Evolutionary conservation across 148 eudicot genomes (phyloP), one percentile per base, ranked within the genome.

Genomic region (Hydrangea macrophylla): DNA sequence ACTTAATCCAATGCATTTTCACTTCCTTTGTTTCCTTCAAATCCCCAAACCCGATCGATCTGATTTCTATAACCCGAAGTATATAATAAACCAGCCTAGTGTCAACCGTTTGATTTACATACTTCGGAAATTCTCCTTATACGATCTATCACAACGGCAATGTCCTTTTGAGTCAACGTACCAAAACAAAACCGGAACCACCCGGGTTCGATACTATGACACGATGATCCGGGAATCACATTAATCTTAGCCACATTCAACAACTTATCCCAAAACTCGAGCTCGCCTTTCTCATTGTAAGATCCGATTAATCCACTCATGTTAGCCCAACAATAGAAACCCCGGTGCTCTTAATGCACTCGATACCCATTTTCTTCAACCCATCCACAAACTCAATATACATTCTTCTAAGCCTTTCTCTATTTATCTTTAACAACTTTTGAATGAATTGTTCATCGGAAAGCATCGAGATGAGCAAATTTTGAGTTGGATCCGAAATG

Each of bases 201-300:
- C 40, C 98, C 98, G 4, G 98, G 96, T 77, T 93, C 98, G 26
- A 93, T 84, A 72, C 98, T 90, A 33, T 90, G 98, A 62, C 98
- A 90, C 4, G 83, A 86, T 0, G 96, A 90, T 31, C 98, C 98
- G 1, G 98, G 92, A 70, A 79, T 89, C 9, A 73, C 71, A 63
- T 84, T 90, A 40, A 93, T 73, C 83, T 90, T 93, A 2, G 79
- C 90, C 12, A 83, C 77, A 70, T 83, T 93, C 78, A 90, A 73
- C 74, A 93, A 70, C 83, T 88, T 93, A 30, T 86, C 95, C 98
- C 96, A 90, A 9, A 93, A 86, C 69, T 90, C 92, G 58, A 93
- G 86, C 76, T 93, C 96, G 5, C 98, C 98, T 72, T 83, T 90
- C 80, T 90, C 96, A 60, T 83, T 88, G 72, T 86, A 90, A 4